A percentile compares a stretch with the other conserved stretches of the same genome.
These are phyloP conservation scores for Cordia subcordata DNA, from an alignment of 257 asterid species.

Conservation along the genomic window DNA sequence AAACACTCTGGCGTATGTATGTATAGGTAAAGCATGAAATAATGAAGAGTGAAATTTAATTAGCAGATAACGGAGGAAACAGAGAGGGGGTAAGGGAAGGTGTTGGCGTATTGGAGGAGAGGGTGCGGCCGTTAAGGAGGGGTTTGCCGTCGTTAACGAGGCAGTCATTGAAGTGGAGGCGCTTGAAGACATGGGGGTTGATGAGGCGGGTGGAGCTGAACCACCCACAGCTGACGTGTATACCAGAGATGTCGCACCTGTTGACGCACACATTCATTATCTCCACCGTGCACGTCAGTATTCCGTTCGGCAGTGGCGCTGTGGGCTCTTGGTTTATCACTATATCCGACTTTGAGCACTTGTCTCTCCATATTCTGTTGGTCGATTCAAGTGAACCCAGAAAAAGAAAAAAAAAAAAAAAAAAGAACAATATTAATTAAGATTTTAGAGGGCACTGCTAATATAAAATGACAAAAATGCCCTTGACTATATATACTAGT, in stretches of 20 bases:
- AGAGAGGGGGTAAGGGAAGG: slow-evolving; percentile 58
- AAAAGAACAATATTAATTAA: too few species aligned
- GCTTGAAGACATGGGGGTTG: slow-evolving; percentile 70
- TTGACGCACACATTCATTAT: slow-evolving; percentile 60
- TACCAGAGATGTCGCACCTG: slow-evolving; percentile 57
- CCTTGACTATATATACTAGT: too few species aligned
- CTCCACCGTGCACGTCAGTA: slow-evolving; percentile 86
- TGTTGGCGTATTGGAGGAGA: slow-evolving; percentile 79
- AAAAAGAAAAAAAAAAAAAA: slow-evolving; percentile 14
- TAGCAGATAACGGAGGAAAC: slow-evolving; percentile 64
- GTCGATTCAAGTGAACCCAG: slow-evolving; percentile 46
- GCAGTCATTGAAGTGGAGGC: slow-evolving; percentile 63
- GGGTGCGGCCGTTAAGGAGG: slow-evolving; percentile 45
- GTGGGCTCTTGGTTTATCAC: slow-evolving; percentile 69
- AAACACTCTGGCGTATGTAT: too few species aligned
- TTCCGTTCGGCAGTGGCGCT: slow-evolving; percentile 73
- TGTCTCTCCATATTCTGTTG: slow-evolving; percentile 74
- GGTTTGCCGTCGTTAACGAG: slow-evolving; percentile 77
- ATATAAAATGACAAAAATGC: too few species aligned
- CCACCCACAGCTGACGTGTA: slow-evolving; percentile 86
- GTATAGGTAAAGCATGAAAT: too few species aligned
- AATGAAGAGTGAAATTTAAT: too few species aligned
- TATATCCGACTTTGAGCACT: slow-evolving; percentile 71
- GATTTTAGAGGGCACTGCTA: neutral
- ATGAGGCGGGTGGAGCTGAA: slow-evolving; percentile 86